These are phyloP conservation scores for Trametes cinnabarina DNA, from an alignment of 768 basidiomycete genomes.

Conservation along the genomic window DNA sequence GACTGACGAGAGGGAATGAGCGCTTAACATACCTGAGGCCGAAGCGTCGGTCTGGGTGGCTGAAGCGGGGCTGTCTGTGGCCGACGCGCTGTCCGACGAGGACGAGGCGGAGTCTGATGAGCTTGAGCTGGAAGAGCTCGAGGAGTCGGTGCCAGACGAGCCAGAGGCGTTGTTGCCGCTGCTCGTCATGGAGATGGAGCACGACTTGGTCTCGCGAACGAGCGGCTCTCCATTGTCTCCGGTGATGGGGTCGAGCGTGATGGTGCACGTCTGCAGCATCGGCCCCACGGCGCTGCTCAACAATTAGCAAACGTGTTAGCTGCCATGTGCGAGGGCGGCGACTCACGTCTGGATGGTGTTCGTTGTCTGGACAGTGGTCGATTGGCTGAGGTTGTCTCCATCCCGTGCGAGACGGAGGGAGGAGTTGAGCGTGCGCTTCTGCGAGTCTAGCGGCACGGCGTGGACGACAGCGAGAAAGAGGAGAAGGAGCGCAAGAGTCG, in stretches of 20 bases:
- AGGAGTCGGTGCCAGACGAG: constrained; percentile 11
- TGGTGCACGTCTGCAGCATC: constrained; percentile 36
- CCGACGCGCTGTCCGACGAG: neutral
- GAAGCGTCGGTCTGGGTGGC: constrained; percentile 10
- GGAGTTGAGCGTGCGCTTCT: constrained; percentile 7
- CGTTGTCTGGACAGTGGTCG: constrained; percentile 38
- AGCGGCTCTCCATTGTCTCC: constrained; percentile 30
- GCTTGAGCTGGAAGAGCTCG: neutral
- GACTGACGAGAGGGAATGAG: neutral
- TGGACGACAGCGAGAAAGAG: constrained; percentile 25
- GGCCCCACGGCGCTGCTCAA: constrained; percentile 25
- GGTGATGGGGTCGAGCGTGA: constrained; percentile 35
- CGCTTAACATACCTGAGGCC: constrained; percentile 3
- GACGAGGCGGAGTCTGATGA: constrained; percentile 9
- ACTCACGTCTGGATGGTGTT: constrained; percentile 42
- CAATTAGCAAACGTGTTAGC: neutral
- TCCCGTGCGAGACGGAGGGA: constrained; percentile 20
- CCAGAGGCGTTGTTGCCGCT: constrained; percentile 13
- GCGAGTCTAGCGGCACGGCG: constrained; percentile 28
- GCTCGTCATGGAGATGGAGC: constrained; percentile 23
- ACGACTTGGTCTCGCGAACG: constrained; percentile 34
- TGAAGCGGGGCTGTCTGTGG: constrained; percentile 10
- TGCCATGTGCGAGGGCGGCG: neutral
- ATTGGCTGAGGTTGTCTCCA: constrained; percentile 27
- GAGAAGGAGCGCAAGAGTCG: constrained; percentile 25